A percentile compares a stretch with the other conserved stretches of the same genome.
Evolutionary conservation across 129 eudicot genomes (phyloP).

Genomic region (Flaveria linearis): DNA sequence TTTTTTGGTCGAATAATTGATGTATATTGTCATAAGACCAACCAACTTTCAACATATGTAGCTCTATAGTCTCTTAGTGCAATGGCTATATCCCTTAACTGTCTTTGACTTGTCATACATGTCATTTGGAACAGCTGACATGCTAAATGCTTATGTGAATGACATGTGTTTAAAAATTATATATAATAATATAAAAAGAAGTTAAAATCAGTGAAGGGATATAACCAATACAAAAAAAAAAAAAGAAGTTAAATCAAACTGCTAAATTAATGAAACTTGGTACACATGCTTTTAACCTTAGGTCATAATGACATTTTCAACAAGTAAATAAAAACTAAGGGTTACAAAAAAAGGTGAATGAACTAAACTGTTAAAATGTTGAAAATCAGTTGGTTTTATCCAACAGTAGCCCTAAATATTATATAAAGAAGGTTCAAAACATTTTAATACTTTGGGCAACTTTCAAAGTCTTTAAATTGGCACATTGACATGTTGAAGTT

Average conservation of each 20-base stretch:
- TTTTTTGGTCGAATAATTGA: neutral
- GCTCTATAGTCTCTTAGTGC: neutral
- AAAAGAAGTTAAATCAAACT: neutral
- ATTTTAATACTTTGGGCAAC: neutral
- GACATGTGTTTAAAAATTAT: neutral
- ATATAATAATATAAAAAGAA: neutral
- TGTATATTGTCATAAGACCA: neutral
- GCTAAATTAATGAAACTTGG: neutral
- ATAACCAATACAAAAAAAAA: slow-evolving; percentile 3
- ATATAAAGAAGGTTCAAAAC: neutral
- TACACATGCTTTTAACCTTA: neutral
- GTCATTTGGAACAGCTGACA: slow-evolving; percentile 1
- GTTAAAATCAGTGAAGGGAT: neutral
- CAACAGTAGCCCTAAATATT: neutral
- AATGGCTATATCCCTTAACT: neutral
- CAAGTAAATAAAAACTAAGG: neutral
- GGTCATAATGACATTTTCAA: neutral
- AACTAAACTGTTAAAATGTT: neutral
- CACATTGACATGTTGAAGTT: slow-evolving; percentile 5
- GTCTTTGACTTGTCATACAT: neutral
- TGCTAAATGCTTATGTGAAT: neutral
- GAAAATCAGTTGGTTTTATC: neutral
- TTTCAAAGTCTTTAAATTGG: neutral
- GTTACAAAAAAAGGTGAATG: neutral
- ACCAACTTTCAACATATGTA: neutral